Conservation (phyloP, 331 rosid genomes). For the Rosa hybrid region DNA sequence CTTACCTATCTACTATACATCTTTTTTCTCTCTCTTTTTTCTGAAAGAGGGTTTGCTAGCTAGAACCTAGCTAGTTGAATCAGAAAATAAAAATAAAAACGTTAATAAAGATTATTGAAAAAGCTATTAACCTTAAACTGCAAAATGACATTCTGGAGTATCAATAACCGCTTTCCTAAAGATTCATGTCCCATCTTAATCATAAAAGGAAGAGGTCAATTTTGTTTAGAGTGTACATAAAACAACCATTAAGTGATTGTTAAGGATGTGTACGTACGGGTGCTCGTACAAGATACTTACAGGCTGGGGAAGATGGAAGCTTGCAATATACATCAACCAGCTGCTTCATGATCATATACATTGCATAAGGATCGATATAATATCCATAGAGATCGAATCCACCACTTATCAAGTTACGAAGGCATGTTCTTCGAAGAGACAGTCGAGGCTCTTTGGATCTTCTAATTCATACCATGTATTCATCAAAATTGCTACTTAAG, state of each 20-base stretch:
- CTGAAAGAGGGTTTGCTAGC: no score
- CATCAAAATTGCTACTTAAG: not conserved
- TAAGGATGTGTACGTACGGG: conserved; percentile 2
- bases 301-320: not conserved
- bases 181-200: no score
- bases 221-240: not conserved
- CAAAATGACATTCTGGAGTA: no score
- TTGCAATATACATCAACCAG: not conserved
- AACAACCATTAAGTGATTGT: not conserved
- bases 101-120: no score
- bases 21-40: no score
- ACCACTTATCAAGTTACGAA: not conserved
- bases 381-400: not conserved
- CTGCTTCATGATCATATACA: not conserved
- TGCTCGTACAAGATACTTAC: not conserved
- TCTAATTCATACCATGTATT: not conserved
- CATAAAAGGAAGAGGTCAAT: no score
- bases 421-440: conserved; percentile 27
- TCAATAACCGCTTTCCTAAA: no score
- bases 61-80: no score
- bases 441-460: not conserved
- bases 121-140: no score
- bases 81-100: no score
- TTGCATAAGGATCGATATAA: not conserved
- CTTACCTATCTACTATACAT: no score